These are phyloP conservation scores for Pyrenula aspistea DNA, from an alignment of 495 filamentous ascomycete species.

Conservation along the genomic window DNA sequence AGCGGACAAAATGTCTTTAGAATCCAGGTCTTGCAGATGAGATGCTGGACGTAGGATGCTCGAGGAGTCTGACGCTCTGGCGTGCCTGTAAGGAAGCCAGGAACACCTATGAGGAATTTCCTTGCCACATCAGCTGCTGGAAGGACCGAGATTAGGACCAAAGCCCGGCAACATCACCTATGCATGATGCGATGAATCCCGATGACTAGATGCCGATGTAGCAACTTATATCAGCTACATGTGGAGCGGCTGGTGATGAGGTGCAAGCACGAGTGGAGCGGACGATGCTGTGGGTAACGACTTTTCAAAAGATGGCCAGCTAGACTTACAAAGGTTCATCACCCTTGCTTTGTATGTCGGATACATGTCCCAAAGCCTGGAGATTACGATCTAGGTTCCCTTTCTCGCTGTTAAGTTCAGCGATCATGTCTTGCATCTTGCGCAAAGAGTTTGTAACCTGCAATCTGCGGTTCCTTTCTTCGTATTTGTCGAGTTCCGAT, in stretches of 20 bases:
- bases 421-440: not conserved
- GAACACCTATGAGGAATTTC: not conserved
- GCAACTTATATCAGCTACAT: not conserved
- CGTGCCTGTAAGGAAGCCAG: not conserved
- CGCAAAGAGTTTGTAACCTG: not conserved
- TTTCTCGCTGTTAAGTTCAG: not conserved
- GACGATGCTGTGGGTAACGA: not conserved
- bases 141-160: not conserved
- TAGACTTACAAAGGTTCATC: not conserved
- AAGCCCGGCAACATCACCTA: not conserved
- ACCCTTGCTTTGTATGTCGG: not conserved
- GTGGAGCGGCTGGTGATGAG: not conserved
- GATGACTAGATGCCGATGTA: not conserved
- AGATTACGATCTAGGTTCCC: not conserved
- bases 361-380: not conserved
- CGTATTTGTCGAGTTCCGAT: not conserved
- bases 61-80: not conserved
- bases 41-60: not conserved
- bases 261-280: not conserved
- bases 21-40: not conserved
- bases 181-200: not conserved
- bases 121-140: not conserved
- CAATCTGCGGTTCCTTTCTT: not conserved
- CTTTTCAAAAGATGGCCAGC: not conserved
- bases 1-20: not conserved